These are phyloP conservation scores for Umbelopsis sp. DNA, from an alignment of 192 early-diverging fungal species.

Conservation along the genomic window DNA sequence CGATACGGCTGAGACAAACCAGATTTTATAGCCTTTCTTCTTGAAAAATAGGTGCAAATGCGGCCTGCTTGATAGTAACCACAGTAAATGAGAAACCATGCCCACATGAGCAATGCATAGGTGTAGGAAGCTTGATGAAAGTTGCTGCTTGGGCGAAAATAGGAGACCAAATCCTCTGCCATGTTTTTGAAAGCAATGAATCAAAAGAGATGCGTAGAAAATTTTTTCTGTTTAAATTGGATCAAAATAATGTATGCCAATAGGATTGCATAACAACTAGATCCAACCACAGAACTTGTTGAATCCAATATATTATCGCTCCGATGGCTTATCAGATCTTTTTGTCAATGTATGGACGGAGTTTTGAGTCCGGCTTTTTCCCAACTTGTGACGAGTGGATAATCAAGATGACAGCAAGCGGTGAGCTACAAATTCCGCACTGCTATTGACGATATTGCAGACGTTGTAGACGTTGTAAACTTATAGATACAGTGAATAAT, in stretches of 20 bases:
- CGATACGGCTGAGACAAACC: neutral
- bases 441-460: no score
- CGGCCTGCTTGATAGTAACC: constrained; percentile 25
- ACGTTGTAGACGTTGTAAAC: no score
- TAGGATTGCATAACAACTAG: constrained; percentile 19
- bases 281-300: neutral
- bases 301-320: neutral
- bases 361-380: neutral
- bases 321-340: constrained; percentile 21
- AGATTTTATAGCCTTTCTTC: constrained; percentile 12
- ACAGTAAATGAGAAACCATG: constrained; percentile 31
- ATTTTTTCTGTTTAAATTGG: constrained; percentile 3
- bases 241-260: neutral
- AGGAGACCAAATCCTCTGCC: neutral
- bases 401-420: neutral
- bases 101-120: constrained; percentile 35
- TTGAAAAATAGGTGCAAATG: constrained; percentile 16
- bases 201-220: neutral
- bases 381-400: no score
- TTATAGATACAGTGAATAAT: no score
- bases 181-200: neutral
- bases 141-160: constrained; percentile 2
- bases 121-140: constrained; percentile 28
- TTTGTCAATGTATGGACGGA: neutral
- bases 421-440: no score